Percentiles rank a stretch among this genome's conserved stretches.
phyloP scores from a whole-genome alignment of 176 grass and related monocot genomes.

The Ampelocalamus luodianensis region DNA sequence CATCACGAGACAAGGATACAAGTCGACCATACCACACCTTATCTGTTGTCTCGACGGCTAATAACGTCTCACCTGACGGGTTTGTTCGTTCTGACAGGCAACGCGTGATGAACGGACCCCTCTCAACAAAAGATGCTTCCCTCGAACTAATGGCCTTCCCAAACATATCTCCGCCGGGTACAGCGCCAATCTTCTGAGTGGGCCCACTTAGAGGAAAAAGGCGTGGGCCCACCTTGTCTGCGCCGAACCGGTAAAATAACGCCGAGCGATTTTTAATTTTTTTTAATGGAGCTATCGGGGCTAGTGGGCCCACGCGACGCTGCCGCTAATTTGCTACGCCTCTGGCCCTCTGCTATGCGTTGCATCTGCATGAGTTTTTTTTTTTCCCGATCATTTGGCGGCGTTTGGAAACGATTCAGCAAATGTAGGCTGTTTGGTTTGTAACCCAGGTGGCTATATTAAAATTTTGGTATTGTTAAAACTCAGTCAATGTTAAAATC shows the following conservation, averaged over 20 bases:
- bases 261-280: not conserved
- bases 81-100: constrained; percentile 16
- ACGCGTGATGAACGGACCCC: not conserved
- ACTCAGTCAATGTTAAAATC: too few relatives aligned
- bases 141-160: not conserved
- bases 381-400: too few relatives aligned
- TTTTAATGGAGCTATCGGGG: not conserved
- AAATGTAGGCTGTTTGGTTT: too few relatives aligned
- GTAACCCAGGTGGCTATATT: too few relatives aligned
- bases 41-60: not conserved
- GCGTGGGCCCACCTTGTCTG: constrained; percentile 29
- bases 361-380: not conserved
- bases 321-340: constrained; percentile 37
- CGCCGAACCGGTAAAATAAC: constrained; percentile 2
- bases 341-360: not conserved
- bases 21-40: not conserved
- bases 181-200: not conserved
- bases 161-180: constrained; percentile 17
- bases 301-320: constrained; percentile 2
- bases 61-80: constrained; percentile 20
- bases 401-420: too few relatives aligned
- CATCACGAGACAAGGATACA: not conserved
- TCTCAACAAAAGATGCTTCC: not conserved
- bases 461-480: too few relatives aligned
- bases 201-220: not conserved